Conservation (phyloP, 1,284 basidiomycete species). For the Austroboletus niveus region DNA sequence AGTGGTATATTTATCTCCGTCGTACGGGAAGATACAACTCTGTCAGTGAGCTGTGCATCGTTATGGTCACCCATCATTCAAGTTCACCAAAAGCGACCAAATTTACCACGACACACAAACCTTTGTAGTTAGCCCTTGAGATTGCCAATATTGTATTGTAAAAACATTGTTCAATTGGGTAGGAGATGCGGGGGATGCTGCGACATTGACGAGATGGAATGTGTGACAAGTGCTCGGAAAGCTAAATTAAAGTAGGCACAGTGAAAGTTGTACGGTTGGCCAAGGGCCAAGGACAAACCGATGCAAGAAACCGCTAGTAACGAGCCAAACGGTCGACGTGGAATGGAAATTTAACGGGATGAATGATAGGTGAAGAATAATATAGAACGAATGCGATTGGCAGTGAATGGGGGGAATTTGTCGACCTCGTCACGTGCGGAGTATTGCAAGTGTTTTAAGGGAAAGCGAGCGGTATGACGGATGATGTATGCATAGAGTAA, state of each 20-base stretch:
- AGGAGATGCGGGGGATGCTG: constrained; percentile 42
- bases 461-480: constrained; percentile 40
- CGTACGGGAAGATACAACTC: background rate
- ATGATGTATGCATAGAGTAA: constrained; percentile 50
- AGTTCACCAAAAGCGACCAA: constrained; percentile 4
- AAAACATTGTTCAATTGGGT: constrained; percentile 41
- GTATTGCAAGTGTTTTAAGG: constrained; percentile 36
- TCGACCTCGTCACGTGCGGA: constrained; percentile 44
- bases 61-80: constrained; percentile 10
- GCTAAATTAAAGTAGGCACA: constrained; percentile 34
- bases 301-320: constrained; percentile 36
- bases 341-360: constrained; percentile 19
- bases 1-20: background rate
- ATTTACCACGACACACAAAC: constrained; percentile 10
- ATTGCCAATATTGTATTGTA: constrained; percentile 36
- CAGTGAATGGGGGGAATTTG: constrained; percentile 34
- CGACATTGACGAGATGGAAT: constrained; percentile 48
- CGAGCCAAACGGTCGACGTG: constrained; percentile 37
- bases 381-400: constrained; percentile 54
- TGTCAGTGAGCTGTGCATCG: constrained; percentile 13
- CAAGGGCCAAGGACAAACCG: constrained; percentile 29
- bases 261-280: constrained; percentile 29
- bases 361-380: constrained; percentile 76
- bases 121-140: constrained; percentile 22
- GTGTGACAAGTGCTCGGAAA: constrained; percentile 35